Conservation (phyloP, 2,329 filamentous ascomycete species). For the Paecilomyces niveus region DNA sequence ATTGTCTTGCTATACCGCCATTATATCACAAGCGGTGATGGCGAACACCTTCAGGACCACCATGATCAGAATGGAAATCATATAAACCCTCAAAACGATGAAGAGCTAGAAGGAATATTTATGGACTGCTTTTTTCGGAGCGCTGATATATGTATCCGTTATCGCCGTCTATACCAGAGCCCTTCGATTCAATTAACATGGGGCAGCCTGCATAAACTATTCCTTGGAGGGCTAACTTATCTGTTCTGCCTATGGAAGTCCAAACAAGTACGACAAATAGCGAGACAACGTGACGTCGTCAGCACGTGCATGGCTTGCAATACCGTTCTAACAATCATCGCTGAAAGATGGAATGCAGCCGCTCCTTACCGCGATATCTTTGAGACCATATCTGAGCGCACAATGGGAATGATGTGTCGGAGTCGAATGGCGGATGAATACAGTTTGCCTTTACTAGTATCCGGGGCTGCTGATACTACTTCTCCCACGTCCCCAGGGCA, state of each 20-base stretch:
- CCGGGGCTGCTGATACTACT: no score
- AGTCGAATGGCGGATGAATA: no score
- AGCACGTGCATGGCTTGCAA: conserved; percentile 23
- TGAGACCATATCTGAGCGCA: conserved; percentile 6
- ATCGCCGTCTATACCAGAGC: conserved; percentile 27
- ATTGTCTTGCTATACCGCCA: conserved; percentile 32
- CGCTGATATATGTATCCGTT: conserved; percentile 26
- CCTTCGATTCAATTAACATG: conserved; percentile 21
- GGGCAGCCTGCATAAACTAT: no score
- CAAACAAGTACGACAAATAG: no score
- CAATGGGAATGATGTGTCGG: no score
- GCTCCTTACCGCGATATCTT: conserved; percentile 27
- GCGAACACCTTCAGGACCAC: background rate
- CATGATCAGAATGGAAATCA: no score
- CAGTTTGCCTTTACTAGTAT: no score
- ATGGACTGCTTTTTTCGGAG: conserved; percentile 5
- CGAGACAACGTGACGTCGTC: conserved; percentile 8
- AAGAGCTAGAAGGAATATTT: background rate
- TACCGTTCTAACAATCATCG: conserved; percentile 21
- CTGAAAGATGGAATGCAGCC: conserved; percentile 20
- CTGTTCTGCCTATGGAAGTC: no score
- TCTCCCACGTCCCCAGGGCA: no score
- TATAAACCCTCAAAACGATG: background rate
- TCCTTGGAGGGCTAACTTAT: no score
- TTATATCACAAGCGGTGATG: conserved; percentile 4